Evolutionary conservation across 805 yeast species (phyloP), one percentile per base, ranked within the genome.

Genomic region (Starmera amethionina): DNA sequence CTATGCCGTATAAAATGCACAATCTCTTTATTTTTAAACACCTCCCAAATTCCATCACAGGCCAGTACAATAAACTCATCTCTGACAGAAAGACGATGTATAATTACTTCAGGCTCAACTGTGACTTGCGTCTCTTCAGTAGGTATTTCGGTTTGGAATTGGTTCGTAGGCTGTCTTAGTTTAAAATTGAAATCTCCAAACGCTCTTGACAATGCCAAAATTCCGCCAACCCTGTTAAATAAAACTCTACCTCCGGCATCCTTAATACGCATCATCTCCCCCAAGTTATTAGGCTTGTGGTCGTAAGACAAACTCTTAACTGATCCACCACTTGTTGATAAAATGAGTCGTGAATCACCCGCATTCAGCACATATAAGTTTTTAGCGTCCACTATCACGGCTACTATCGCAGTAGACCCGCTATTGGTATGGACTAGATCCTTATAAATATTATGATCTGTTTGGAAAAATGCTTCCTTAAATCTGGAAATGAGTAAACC

Each of bases 171-270:
- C 11, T 11, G 9, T 11, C 35, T 13, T 42, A 54, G 51, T 46
- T 74, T 74, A 48, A 74, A 74, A 34, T 64, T 64, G 52, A 81
- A 82, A 60, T 82, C 89, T 27, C 88, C 86, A 59, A 90, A 84
- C 41, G 96, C 97, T 59, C 97, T 72, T 39, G 95, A 82, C 46
- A 90, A 69, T 1, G 97, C 97, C 60, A 90, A 72, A 48, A 88
- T 86, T 40, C 97, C 97, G 59, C 93, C 93, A 38, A 90, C 97
- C 61, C 98, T 75, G 41, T 95, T 95, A 59, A 79, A 74, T 35
- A 86, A 95, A 28, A 90, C 96, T 51, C 78, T 85, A 4, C 97
- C 97, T 42, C 97, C 97, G 25, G 96, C 95, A 40, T 89, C 87
- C 49, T 80, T 79, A 43, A 90, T 90, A 55, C 98, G 70, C 33